Base-by-base conservation (phyloP, 768 basidiomycete genomes). In the Mycena indigotica region DNA sequence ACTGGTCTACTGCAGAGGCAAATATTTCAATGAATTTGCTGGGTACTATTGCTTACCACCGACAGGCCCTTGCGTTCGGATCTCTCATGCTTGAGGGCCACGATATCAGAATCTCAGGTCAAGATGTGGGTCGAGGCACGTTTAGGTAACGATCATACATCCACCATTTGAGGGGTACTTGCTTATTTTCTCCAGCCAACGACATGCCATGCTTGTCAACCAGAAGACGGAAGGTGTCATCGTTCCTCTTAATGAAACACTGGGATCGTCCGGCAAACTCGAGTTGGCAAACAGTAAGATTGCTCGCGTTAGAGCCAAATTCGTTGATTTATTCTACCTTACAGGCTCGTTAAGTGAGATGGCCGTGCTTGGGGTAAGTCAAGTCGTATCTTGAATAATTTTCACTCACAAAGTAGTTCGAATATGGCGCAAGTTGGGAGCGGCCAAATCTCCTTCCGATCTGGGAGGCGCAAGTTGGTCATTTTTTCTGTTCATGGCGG, bases 361-460 rank as follows among this genome's bases (percentile, higher is more conserved):
- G 79, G 92, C 89, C 0, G 93, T 95, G 4, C 84, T 95, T 53
- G 92, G 89, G 28, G 91, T 92, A 67, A 64, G 88, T 74, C 50
- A 48, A 16, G 51, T 35, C 51, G 5, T 28, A 17, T 45, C 46
- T 52, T 28, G 13, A 26, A 41, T 28, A 23, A 60, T 62, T 5
- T 55, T 25, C 40, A 26, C 25, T 16, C 19, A 44, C 5, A 25
- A 5, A n/a, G 1, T 65, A 93, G 83, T 97, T 95, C 59, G 95
- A 96, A 67, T 93, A 92, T 61, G 95, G 95, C 0, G 80, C 89
- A 46, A 93, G 90, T 64, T 95, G 93, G 92, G 92, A 94, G 70
- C 75, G 84, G 23, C 94, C 93, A 0, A 81, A 85, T 61, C 70
- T 95, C 21, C 73, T 95, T 52, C 85, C 91, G 0, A 91, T 96